Evolutionary conservation across 2,329 filamentous ascomycete genomes (phyloP), one percentile per base, ranked within the genome.

Genomic region (Endothia cerciana): DNA sequence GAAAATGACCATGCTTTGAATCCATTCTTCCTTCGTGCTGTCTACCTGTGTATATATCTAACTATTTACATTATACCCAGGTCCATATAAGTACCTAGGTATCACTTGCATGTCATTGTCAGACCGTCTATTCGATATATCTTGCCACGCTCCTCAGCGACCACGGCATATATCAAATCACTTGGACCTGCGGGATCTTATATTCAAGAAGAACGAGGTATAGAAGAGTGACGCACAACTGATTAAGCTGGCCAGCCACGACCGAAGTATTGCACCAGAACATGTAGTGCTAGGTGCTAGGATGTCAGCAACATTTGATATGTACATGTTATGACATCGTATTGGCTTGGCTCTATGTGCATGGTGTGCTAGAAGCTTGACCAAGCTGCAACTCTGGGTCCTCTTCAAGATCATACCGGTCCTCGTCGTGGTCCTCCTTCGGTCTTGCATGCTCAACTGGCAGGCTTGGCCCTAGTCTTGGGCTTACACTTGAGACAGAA

Each of bases 31-130:
- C 45, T 47, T 47, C 45, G 45, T 47, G 45, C 45, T 47, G 45
- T 47, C n/a, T 2, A 11, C 17, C 45, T 15, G 45, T 47, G 22
- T 47, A 17, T 47, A 47, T 47, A 10, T 47, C 45, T 22, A 10
- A 47, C 22, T 25, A 47, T 47, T 25, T 47, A 47, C 19, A 49
- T 25, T 49, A 49, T 49, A 49, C 45, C 45, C 19, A 49, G 45
- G 45, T 49, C 3, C 45, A 49, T 49, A 25, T 49, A 49, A 49
- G 45, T 49, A n/a, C n/a, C n/a, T n/a, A n/a, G n/a, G n/a, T n/a
- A n/a, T n/a, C n/a, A 49, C 45, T 49, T 49, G 45, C 45, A 49
- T n/a, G n/a, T n/a, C n/a, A n/a, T n/a, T 49, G 45, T 49, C 45
- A 49, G 45, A 19, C 45, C 19, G 45, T 49, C 45, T 49, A 49